Conservation (phyloP, 2,329 filamentous ascomycete species). For the Pseudovirgaria hyperparasitica region DNA sequence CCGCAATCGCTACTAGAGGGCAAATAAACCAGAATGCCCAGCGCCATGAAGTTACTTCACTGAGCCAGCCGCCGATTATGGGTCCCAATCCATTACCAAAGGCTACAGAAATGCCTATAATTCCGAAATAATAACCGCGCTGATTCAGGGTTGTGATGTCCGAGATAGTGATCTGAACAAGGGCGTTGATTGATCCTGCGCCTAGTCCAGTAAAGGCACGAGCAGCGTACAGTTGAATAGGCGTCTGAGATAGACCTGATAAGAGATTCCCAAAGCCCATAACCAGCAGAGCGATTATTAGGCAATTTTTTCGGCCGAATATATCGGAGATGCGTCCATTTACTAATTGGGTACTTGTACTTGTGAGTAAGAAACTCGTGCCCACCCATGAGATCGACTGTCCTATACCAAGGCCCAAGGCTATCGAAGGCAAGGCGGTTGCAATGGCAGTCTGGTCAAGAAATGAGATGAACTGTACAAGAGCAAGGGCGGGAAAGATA, state of each 20-base stretch:
- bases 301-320: conserved; percentile 2
- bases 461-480: conserved; percentile 4
- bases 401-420: conserved; percentile 2
- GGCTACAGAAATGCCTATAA: conserved; percentile 5
- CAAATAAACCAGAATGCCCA: conserved; percentile 3
- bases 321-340: conserved; percentile 5
- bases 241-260: conserved; percentile 12
- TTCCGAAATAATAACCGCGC: conserved; percentile 18
- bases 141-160: conserved; percentile 16
- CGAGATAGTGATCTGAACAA: conserved; percentile 17
- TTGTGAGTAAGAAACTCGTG: conserved; percentile 2
- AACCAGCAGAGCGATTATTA: conserved; percentile 1
- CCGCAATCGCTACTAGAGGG: conserved; percentile 1
- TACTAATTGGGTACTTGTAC: conserved; percentile 2
- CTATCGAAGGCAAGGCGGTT: conserved; percentile 4
- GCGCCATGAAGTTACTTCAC: conserved; percentile 1
- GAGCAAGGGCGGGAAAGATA: conserved; percentile 4
- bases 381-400: conserved; percentile 3
- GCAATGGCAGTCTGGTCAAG: conserved; percentile 4
- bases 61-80: conserved; percentile 4
- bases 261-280: conserved; percentile 10
- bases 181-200: conserved; percentile 14
- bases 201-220: conserved; percentile 17
- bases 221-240: conserved; percentile 13
- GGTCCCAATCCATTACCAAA: conserved; percentile 4